These are phyloP conservation scores for Pestalotiopsis sp. DNA, from an alignment of 2,329 filamentous ascomycete genomes.

Conservation along the genomic window DNA sequence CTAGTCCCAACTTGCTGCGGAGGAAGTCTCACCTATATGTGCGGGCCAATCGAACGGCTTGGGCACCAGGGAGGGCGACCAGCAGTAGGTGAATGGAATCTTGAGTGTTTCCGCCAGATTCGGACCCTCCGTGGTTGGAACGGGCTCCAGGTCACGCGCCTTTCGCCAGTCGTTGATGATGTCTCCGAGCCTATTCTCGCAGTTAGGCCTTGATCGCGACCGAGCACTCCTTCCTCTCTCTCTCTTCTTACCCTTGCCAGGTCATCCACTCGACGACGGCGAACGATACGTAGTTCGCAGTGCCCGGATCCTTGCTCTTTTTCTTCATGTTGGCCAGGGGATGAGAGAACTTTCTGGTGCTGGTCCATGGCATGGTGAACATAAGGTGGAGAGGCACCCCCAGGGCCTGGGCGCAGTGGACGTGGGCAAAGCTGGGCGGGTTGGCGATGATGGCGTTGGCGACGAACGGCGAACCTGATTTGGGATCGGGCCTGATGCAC, in stretches of 20 bases:
- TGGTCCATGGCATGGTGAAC: constrained; percentile 93
- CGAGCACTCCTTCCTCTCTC: not conserved
- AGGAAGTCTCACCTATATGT: constrained; percentile 54
- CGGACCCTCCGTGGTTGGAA: constrained; percentile 79
- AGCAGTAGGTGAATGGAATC: constrained; percentile 86
- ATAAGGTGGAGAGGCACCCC: constrained; percentile 80
- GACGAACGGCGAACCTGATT: constrained; percentile 66
- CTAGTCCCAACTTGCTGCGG: not conserved
- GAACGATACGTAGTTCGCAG: constrained; percentile 78
- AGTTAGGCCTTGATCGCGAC: not conserved
- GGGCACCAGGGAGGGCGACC: constrained; percentile 78
- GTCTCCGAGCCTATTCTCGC: constrained; percentile 63
- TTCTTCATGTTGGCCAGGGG: constrained; percentile 68
- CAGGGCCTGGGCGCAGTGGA: constrained; percentile 75
- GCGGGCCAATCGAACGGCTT: constrained; percentile 77
- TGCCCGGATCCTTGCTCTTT: constrained; percentile 47
- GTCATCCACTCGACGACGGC: constrained; percentile 83
- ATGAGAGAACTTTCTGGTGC: constrained; percentile 79
- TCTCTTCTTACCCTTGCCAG: constrained; percentile 66
- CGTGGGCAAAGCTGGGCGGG: constrained; percentile 75
- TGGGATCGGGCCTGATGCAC: constrained; percentile 69
- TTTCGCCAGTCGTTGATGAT: constrained; percentile 83
- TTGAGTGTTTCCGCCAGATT: constrained; percentile 72
- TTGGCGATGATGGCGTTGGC: constrained; percentile 83
- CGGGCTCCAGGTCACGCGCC: constrained; percentile 69